phyloP scores from a whole-genome alignment of 805 yeast species.

The Kluyveromyces lactis region DNA sequence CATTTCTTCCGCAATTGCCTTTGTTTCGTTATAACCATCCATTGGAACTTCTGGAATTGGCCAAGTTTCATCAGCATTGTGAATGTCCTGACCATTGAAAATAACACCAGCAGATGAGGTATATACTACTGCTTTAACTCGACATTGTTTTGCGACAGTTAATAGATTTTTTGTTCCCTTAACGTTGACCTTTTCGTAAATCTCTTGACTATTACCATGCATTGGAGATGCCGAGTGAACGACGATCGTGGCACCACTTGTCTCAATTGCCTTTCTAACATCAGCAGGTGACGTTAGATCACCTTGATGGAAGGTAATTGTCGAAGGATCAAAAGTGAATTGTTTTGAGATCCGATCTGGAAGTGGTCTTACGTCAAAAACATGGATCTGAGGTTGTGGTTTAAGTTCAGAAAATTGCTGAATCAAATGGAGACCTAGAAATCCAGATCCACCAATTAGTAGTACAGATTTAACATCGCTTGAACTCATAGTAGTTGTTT shows the following conservation, averaged over 20 bases:
- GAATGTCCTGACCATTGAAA: slow-evolving; percentile 88
- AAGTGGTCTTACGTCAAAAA: slow-evolving; percentile 84
- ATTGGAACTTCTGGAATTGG: slow-evolving; percentile 87
- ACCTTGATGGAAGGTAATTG: slow-evolving; percentile 62
- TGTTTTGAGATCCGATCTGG: slow-evolving; percentile 64
- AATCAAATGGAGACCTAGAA: slow-evolving; percentile 83
- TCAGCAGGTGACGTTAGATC: slow-evolving; percentile 74
- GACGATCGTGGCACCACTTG: slow-evolving; percentile 58
- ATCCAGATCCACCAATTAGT: slow-evolving; percentile 93
- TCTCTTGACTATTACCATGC: slow-evolving; percentile 74
- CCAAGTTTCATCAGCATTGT: slow-evolving; percentile 89
- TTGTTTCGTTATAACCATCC: slow-evolving; percentile 96
- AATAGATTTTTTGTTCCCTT: slow-evolving; percentile 77
- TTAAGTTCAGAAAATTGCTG: slow-evolving; percentile 66
- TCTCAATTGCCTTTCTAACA: slow-evolving; percentile 51
- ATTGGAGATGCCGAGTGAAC: slow-evolving; percentile 97
- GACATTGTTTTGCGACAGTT: slow-evolving; percentile 45
- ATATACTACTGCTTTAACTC: slow-evolving; percentile 65
- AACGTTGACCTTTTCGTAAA: slow-evolving; percentile 86
- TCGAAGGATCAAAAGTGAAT: slow-evolving; percentile 60
- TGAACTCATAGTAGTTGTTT: not conserved
- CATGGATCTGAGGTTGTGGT: slow-evolving; percentile 69
- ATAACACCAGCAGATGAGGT: slow-evolving; percentile 97
- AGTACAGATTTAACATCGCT: slow-evolving; percentile 40
- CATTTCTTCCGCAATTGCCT: slow-evolving; percentile 80